phyloP scores from a whole-genome alignment of 441 rosid species.

The Mallotus repandus region DNA sequence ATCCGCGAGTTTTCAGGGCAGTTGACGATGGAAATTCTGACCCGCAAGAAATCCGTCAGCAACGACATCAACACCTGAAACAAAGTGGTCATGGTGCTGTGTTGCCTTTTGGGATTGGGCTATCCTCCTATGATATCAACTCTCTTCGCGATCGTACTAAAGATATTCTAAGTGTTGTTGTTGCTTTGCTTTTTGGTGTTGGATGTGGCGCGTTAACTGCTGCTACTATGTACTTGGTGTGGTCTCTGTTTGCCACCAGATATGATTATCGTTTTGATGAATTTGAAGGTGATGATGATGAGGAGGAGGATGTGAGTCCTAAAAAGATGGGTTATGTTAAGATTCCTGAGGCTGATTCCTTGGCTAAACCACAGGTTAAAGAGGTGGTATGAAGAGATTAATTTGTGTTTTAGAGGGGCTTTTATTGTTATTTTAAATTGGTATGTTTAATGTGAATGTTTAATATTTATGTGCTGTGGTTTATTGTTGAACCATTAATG shows the following conservation, averaged over 20 bases:
- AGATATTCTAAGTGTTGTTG: conserved; percentile 86
- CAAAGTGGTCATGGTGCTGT: not conserved
- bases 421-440: not conserved
- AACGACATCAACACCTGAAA: not conserved
- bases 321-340: conserved; percentile 53
- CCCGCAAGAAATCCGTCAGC: not conserved
- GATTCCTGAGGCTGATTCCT: conserved; percentile 47
- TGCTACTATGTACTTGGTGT: conserved; percentile 85
- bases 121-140: conserved; percentile 38
- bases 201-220: conserved; percentile 96
- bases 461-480: not conserved
- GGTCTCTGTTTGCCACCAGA: conserved; percentile 66
- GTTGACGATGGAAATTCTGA: not conserved
- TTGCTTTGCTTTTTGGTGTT: conserved; percentile 81
- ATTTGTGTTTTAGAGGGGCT: not conserved
- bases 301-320: conserved; percentile 19
- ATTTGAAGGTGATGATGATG: conserved; percentile 17
- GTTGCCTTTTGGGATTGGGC: conserved; percentile 28
- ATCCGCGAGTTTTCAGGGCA: conserved; percentile 23
- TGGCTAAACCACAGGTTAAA: conserved; percentile 38
- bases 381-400: conserved; percentile 40
- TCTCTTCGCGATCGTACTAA: conserved; percentile 77
- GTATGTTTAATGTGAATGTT: not conserved
- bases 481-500: conserved; percentile 13
- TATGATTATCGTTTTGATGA: conserved; percentile 16